phyloP scores from a whole-genome alignment of 2,329 filamentous ascomycete genomes.

The Cladorrhinum sp. region DNA sequence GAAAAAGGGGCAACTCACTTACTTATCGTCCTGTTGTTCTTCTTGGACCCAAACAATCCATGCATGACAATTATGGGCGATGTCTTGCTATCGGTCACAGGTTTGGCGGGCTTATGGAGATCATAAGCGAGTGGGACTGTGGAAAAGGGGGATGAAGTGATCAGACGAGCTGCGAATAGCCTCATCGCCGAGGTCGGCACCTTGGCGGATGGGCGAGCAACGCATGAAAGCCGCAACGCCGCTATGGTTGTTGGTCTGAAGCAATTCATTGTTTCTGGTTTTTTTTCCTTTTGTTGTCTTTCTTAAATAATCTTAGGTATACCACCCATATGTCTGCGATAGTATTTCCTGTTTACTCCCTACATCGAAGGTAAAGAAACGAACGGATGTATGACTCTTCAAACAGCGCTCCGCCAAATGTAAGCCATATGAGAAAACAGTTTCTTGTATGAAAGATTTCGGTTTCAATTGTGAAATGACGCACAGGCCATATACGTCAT shows the following conservation, averaged over 20 bases:
- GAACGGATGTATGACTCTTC: neutral
- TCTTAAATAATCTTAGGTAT: neutral
- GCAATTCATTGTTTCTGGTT: neutral
- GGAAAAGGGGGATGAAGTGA: no score
- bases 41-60: conserved; percentile 90
- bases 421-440: neutral
- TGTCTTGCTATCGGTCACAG: conserved; percentile 40
- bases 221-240: neutral
- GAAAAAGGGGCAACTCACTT: conserved; percentile 60
- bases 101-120: conserved; percentile 57
- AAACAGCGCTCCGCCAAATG: neutral
- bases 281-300: neutral
- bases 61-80: conserved; percentile 83
- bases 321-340: neutral
- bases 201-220: conserved; percentile 1
- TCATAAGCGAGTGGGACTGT: conserved; percentile 58
- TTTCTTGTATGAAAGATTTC: conserved; percentile 1
- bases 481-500: neutral
- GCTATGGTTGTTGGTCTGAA: neutral
- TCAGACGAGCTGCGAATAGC: conserved; percentile 9
- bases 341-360: neutral
- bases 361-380: neutral
- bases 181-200: conserved; percentile 3
- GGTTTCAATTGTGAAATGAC: neutral
- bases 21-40: conserved; percentile 92